phyloP scores from a whole-genome alignment of 257 asterid species.

The Cynanchum wilfordii region DNA sequence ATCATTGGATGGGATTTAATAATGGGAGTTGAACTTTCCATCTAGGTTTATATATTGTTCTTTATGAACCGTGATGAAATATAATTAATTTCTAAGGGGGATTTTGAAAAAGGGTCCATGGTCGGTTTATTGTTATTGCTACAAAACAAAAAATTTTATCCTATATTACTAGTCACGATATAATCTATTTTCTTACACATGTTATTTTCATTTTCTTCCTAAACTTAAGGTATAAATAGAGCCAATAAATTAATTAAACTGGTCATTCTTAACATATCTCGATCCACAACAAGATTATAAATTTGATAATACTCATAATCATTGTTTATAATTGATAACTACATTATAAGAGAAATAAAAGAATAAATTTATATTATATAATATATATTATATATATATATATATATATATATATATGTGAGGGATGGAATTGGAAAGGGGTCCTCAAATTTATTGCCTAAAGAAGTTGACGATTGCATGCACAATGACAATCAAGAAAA shows the following conservation, averaged over 20 bases:
- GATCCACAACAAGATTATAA: too few species aligned
- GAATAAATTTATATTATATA: too few species aligned
- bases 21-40: constrained; percentile 46
- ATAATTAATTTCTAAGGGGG: neutral
- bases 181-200: too few species aligned
- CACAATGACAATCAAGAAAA: neutral
- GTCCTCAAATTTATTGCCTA: neutral
- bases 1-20: constrained; percentile 51
- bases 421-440: neutral
- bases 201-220: constrained; percentile 1
- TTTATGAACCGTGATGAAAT: constrained; percentile 7
- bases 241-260: neutral
- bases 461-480: constrained; percentile 1
- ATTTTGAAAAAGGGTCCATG: constrained; percentile 29
- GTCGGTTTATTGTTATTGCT: constrained; percentile 34
- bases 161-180: too few species aligned
- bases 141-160: neutral
- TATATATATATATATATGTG: too few species aligned
- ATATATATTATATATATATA: too few species aligned
- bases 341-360: too few species aligned
- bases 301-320: too few species aligned
- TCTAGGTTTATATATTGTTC: constrained; percentile 23
- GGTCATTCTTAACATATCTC: too few species aligned
- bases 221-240: constrained; percentile 2
- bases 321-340: too few species aligned